phyloP scores from a whole-genome alignment of 1,139 yeast genomes.

The Sugiyamaella pinicola region DNA sequence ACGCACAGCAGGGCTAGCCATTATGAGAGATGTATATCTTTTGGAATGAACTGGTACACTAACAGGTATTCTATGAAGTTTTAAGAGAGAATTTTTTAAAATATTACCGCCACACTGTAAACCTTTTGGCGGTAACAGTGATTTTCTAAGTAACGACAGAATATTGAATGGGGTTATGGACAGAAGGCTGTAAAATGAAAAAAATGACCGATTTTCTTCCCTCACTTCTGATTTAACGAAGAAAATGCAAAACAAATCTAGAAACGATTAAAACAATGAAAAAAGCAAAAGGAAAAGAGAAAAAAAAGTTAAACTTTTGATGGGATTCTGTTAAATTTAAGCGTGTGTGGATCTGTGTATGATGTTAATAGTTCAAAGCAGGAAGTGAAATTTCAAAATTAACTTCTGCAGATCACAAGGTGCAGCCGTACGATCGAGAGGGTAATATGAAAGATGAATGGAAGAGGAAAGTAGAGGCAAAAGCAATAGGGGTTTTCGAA shows the following conservation, averaged over 20 bases:
- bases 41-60: neutral
- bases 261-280: neutral
- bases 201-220: neutral
- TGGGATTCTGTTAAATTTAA: neutral
- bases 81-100: neutral
- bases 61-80: neutral
- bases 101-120: slow-evolving; percentile 13
- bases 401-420: slow-evolving; percentile 2
- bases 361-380: neutral
- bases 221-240: neutral
- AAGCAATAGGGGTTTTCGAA: neutral
- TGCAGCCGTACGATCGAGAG: slow-evolving; percentile 7
- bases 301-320: neutral
- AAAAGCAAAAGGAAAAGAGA: neutral
- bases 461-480: neutral
- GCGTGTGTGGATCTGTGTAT: neutral
- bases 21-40: slow-evolving; percentile 2
- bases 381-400: slow-evolving; percentile 15
- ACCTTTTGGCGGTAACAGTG: slow-evolving; percentile 17
- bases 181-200: neutral
- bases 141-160: slow-evolving; percentile 18
- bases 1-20: slow-evolving; percentile 14
- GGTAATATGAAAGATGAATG: neutral
- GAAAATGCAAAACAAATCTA: slow-evolving; percentile 1
- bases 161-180: slow-evolving; percentile 10